Evolutionary conservation across 768 basidiomycete genomes (phyloP).

Genomic region (Kwoniella europaea): DNA sequence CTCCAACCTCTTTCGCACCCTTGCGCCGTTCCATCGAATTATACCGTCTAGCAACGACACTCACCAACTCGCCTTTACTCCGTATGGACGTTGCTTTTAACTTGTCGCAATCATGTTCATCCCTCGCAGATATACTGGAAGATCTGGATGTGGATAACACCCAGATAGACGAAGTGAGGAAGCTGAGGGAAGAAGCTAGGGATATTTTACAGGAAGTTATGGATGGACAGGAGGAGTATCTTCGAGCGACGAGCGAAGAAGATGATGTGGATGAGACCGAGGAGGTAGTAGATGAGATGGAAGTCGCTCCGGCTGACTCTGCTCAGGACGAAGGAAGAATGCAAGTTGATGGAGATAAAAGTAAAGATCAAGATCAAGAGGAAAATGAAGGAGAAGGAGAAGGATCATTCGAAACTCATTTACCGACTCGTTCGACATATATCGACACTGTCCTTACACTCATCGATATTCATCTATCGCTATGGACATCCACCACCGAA

Average conservation of each 20-base stretch:
- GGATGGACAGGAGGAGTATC: slow-evolving; percentile 49
- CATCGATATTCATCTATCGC: slow-evolving; percentile 37
- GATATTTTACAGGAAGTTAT: slow-evolving; percentile 42
- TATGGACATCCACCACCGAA: slow-evolving; percentile 40
- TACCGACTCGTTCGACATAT: slow-evolving; percentile 47
- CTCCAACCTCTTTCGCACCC: slow-evolving; percentile 35
- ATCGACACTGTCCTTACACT: slow-evolving; percentile 45
- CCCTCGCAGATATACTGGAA: slow-evolving; percentile 50
- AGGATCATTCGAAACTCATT: slow-evolving; percentile 45
- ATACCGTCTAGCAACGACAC: slow-evolving; percentile 37
- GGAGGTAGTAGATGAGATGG: slow-evolving; percentile 29
- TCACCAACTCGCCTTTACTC: slow-evolving; percentile 46
- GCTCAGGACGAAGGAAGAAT: slow-evolving; percentile 10
- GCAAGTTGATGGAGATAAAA: slow-evolving; percentile 20
- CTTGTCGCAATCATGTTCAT: slow-evolving; percentile 45
- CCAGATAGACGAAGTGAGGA: slow-evolving; percentile 21
- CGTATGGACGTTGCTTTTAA: slow-evolving; percentile 54
- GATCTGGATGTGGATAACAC: slow-evolving; percentile 35
- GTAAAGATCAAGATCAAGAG: slow-evolving; percentile 16
- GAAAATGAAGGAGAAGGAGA: slow-evolving; percentile 18
- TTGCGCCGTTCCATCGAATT: slow-evolving; percentile 44
- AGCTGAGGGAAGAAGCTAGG: slow-evolving; percentile 43
- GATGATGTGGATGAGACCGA: slow-evolving; percentile 33
- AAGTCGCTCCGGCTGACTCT: slow-evolving; percentile 22
- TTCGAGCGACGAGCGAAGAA: slow-evolving; percentile 35